Conservation (phyloP, 768 basidiomycete species). For the Lactifluus volemus region DNA sequence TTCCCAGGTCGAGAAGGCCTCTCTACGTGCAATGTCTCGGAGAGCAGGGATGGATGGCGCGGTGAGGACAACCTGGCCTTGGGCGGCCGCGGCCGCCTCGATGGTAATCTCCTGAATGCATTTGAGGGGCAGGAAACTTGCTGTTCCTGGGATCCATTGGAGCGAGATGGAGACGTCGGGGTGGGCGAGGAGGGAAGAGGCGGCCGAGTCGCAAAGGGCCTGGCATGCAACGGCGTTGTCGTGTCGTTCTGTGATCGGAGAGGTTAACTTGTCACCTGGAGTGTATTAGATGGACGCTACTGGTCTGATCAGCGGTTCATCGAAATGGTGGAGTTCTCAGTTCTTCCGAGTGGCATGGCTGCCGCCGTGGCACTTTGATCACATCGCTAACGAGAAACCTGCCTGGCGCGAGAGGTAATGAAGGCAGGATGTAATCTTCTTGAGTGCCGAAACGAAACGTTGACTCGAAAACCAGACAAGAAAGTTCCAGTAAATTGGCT, state of each 20-base stretch:
- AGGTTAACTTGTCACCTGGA: background rate
- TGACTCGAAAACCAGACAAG: background rate
- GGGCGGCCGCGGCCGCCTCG: too few relatives aligned
- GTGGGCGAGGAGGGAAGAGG: too few relatives aligned
- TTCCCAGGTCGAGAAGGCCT: too few relatives aligned
- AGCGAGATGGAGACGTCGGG: too few relatives aligned
- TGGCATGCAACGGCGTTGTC: too few relatives aligned
- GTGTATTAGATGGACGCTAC: background rate
- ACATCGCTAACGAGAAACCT: slow-evolving; percentile 6
- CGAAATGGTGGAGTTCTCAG: background rate
- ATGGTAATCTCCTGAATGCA: too few relatives aligned
- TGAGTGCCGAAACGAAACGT: slow-evolving; percentile 4
- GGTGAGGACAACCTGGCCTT: too few relatives aligned
- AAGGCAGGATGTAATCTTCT: background rate
- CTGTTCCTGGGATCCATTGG: too few relatives aligned
- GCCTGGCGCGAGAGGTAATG: slow-evolving; percentile 2
- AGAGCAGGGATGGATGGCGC: too few relatives aligned
- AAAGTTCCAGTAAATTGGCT: background rate
- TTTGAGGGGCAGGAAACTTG: too few relatives aligned
- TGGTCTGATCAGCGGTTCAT: slow-evolving; percentile 8
- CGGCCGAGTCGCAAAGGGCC: too few relatives aligned
- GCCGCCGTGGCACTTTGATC: slow-evolving; percentile 13
- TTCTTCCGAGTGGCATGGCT: background rate
- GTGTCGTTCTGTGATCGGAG: background rate
- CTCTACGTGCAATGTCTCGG: too few relatives aligned